phyloP scores from a whole-genome alignment of 768 basidiomycete species.

The Lanmaoa rubissima region DNA sequence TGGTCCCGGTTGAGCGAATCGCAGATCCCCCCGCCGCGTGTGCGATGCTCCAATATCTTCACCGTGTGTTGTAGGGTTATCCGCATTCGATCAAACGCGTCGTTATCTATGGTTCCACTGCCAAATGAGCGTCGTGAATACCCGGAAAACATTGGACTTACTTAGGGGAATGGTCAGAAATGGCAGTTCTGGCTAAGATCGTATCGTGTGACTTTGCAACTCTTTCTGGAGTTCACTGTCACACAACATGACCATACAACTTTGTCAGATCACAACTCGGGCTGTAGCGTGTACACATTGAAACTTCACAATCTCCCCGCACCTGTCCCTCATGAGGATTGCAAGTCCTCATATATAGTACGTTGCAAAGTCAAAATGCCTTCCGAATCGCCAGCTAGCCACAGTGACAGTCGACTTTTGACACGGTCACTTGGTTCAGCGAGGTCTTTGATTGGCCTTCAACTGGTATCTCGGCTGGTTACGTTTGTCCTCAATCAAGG shows the following conservation, averaged over 20 bases:
- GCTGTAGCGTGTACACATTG: background rate
- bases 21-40: background rate
- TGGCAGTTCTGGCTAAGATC: background rate
- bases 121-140: background rate
- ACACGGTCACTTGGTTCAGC: slow-evolving; percentile 40
- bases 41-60: background rate
- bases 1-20: background rate
- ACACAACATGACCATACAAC: slow-evolving; percentile 13
- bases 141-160: background rate
- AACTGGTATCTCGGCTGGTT: slow-evolving; percentile 77
- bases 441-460: slow-evolving; percentile 77
- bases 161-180: background rate
- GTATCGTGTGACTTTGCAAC: no score
- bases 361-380: slow-evolving; percentile 9
- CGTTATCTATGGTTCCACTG: background rate
- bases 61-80: background rate
- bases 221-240: no score
- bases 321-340: slow-evolving; percentile 2
- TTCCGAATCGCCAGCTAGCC: background rate
- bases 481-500: slow-evolving; percentile 91
- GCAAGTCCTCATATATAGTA: slow-evolving; percentile 2
- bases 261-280: background rate
- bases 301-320: background rate
- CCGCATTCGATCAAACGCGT: background rate
- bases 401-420: slow-evolving; percentile 20